phyloP scores from a whole-genome alignment of 441 rosid genomes.

The Gossypium lobatum region DNA sequence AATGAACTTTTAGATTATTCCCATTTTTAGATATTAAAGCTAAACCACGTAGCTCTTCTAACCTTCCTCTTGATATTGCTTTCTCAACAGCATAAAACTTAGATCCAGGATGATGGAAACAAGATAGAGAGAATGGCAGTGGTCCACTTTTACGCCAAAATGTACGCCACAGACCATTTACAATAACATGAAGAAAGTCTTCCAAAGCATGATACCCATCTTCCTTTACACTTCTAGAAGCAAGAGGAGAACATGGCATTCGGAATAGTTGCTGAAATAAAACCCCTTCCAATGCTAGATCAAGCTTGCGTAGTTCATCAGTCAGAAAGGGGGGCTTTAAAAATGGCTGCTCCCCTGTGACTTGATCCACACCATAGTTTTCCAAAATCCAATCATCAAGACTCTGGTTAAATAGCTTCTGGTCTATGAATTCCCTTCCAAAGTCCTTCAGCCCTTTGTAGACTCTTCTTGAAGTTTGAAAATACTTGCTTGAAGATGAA shows the following conservation, averaged over 20 bases:
- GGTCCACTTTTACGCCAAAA: conserved; percentile 57
- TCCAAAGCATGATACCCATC: conserved; percentile 48
- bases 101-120: conserved; percentile 43
- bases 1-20: conserved; percentile 34
- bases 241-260: conserved; percentile 44
- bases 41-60: conserved; percentile 48
- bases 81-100: conserved; percentile 49
- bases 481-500: conserved; percentile 38
- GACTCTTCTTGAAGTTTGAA: conserved; percentile 39
- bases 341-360: conserved; percentile 23
- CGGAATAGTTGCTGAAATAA: conserved; percentile 55
- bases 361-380: conserved; percentile 26
- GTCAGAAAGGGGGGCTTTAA: conserved; percentile 42
- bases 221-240: conserved; percentile 28
- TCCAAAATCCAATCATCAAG: conserved; percentile 47
- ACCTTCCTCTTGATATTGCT: conserved; percentile 48
- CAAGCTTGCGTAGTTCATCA: conserved; percentile 48
- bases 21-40: conserved; percentile 27
- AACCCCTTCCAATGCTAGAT: conserved; percentile 64
- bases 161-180: conserved; percentile 54
- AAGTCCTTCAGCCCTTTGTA: conserved; percentile 49
- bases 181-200: conserved; percentile 27
- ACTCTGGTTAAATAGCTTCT: conserved; percentile 33
- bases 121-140: conserved; percentile 41
- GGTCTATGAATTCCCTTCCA: conserved; percentile 30